A percentile compares a stretch with the other conserved stretches of the same genome.
Evolutionary conservation across 345 rosid species (phyloP).

Genomic region (Physaria fendleri): DNA sequence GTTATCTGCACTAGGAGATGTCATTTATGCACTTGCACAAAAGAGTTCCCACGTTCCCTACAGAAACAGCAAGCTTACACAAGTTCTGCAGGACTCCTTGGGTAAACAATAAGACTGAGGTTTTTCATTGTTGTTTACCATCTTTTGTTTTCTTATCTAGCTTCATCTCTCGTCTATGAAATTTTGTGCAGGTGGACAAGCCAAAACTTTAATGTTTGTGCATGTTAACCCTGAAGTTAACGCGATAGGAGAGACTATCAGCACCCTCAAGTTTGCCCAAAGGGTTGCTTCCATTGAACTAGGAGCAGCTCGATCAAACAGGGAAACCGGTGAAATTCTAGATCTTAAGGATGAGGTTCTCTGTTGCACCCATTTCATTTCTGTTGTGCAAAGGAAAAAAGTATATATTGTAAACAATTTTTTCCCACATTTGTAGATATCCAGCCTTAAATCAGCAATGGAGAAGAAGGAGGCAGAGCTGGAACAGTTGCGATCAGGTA

Average conservation of each 20-base stretch:
- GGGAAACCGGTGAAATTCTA: constrained; percentile 85
- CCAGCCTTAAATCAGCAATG: constrained; percentile 60
- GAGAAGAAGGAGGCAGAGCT: constrained; percentile 87
- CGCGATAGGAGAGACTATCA: constrained; percentile 82
- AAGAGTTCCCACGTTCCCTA: constrained; percentile 90
- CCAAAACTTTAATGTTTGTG: constrained; percentile 93
- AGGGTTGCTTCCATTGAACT: constrained; percentile 92
- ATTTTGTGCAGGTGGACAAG: constrained; percentile 71
- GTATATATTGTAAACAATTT: not conserved
- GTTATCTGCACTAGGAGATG: constrained; percentile 93
- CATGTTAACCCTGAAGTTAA: constrained; percentile 86
- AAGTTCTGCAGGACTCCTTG: constrained; percentile 87
- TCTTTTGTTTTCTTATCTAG: not conserved
- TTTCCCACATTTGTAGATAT: constrained; percentile 41
- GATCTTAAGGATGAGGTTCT: constrained; percentile 94
- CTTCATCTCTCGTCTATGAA: constrained; percentile 1
- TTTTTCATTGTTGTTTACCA: not conserved
- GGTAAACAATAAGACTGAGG: constrained; percentile 40
- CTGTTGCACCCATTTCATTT: not conserved
- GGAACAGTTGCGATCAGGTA: constrained; percentile 52
- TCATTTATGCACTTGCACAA: constrained; percentile 90
- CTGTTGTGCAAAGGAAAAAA: not conserved
- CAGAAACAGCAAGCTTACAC: constrained; percentile 96
- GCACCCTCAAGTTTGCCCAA: constrained; percentile 96
- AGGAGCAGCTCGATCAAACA: constrained; percentile 90